A percentile compares a stretch with the other conserved stretches of the same genome.
Conservation (phyloP, 805 yeast genomes). For the Metschnikowia sp. region DNA sequence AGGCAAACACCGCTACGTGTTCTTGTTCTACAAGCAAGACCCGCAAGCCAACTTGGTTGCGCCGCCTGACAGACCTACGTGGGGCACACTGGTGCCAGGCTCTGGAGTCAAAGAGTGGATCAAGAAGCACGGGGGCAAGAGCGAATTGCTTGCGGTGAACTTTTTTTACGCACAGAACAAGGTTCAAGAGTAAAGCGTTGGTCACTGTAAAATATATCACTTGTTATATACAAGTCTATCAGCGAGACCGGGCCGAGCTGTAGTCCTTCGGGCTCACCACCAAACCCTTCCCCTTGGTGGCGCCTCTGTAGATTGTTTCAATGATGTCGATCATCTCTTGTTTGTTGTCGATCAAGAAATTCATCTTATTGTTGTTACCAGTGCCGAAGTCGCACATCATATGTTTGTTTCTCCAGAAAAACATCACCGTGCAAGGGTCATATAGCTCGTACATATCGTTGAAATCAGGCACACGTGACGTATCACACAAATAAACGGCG, state of each 20-base stretch:
- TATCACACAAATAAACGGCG: constrained; percentile 83
- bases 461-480: constrained; percentile 85
- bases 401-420: constrained; percentile 87
- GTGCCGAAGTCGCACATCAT: constrained; percentile 99
- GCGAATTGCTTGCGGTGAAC: constrained; percentile 67
- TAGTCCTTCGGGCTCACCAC: constrained; percentile 81
- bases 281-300: constrained; percentile 86
- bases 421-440: constrained; percentile 92
- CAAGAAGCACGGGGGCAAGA: constrained; percentile 49
- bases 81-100: constrained; percentile 87
- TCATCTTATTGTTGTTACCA: constrained; percentile 93
- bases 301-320: constrained; percentile 88
- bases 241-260: constrained; percentile 27
- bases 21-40: constrained; percentile 68
- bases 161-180: constrained; percentile 77
- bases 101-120: constrained; percentile 78
- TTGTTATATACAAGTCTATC: not conserved
- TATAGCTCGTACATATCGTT: constrained; percentile 82
- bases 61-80: constrained; percentile 57
- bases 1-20: constrained; percentile 84
- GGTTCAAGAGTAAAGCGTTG: constrained; percentile 11
- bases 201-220: too few species aligned
- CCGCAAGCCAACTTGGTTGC: constrained; percentile 40
- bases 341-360: constrained; percentile 67
- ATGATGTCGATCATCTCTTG: constrained; percentile 90